Conservation (phyloP, 164 flowering plant genomes). For the Protea cynaroides region DNA sequence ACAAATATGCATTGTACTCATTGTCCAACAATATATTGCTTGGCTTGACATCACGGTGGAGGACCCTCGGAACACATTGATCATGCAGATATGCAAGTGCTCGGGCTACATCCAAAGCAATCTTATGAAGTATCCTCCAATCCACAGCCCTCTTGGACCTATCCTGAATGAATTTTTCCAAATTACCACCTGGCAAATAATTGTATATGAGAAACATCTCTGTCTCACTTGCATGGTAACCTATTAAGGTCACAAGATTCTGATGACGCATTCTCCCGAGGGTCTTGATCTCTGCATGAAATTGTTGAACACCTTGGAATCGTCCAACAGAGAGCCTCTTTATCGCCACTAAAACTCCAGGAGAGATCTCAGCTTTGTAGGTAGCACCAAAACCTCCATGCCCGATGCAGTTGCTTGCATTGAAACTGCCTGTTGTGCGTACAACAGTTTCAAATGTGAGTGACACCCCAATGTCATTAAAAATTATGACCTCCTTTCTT, state of each 20-base stretch:
- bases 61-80: slow-evolving; percentile 42
- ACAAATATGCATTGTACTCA: slow-evolving; percentile 50
- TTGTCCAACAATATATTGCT: slow-evolving; percentile 56
- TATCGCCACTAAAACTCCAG: slow-evolving; percentile 47
- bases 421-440: slow-evolving; percentile 44
- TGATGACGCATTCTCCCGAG: slow-evolving; percentile 44
- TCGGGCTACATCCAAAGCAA: slow-evolving; percentile 47
- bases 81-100: slow-evolving; percentile 62
- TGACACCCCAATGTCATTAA: slow-evolving; percentile 38
- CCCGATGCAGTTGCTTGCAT: slow-evolving; percentile 49
- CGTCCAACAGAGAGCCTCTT: slow-evolving; percentile 51
- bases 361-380: slow-evolving; percentile 52
- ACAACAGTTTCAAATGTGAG: slow-evolving; percentile 45
- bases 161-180: slow-evolving; percentile 47
- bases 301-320: slow-evolving; percentile 51
- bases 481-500: slow-evolving; percentile 31
- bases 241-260: slow-evolving; percentile 52
- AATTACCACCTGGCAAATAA: slow-evolving; percentile 57
- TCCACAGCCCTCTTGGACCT: slow-evolving; percentile 24
- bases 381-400: slow-evolving; percentile 70
- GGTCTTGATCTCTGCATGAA: slow-evolving; percentile 48
- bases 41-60: slow-evolving; percentile 68
- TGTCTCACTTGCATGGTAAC: slow-evolving; percentile 48
- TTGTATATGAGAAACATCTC: slow-evolving; percentile 74
- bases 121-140: slow-evolving; percentile 53